Evolutionary conservation across 345 rosid genomes (phyloP).

Genomic region (Hibiscus trionum): DNA sequence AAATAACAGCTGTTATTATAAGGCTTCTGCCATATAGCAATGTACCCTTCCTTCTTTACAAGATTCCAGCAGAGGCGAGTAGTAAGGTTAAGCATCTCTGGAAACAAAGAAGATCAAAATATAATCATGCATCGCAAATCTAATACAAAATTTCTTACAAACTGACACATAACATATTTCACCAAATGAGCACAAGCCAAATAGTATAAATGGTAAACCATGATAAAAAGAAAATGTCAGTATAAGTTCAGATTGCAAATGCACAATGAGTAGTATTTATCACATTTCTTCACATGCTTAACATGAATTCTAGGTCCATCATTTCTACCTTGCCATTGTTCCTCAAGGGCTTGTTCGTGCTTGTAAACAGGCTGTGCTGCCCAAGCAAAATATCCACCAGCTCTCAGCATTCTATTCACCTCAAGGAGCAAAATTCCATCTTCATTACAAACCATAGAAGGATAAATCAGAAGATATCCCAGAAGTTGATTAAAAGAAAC

Average conservation of each 20-base stretch:
- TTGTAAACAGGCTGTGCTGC: slow-evolving; percentile 97
- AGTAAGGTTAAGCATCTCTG: slow-evolving; percentile 91
- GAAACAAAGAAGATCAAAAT: slow-evolving; percentile 14
- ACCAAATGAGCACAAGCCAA: not conserved
- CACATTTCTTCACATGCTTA: not conserved
- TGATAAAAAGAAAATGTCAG: not conserved
- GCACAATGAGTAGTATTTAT: slow-evolving; percentile 1
- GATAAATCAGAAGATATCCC: slow-evolving; percentile 17
- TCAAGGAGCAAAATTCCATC: slow-evolving; percentile 95
- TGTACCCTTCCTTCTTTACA: slow-evolving; percentile 88
- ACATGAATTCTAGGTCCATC: not conserved
- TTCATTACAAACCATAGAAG: slow-evolving; percentile 23
- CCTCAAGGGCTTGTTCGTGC: slow-evolving; percentile 67
- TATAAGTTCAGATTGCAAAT: not conserved
- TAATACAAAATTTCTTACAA: not conserved
- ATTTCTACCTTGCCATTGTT: slow-evolving; percentile 84
- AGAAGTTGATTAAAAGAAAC: not conserved
- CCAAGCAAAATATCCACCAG: slow-evolving; percentile 97
- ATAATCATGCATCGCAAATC: not conserved
- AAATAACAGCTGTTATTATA: slow-evolving; percentile 69
- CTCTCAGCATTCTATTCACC: slow-evolving; percentile 87
- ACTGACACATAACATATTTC: not conserved
- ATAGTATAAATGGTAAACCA: not conserved
- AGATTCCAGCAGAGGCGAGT: slow-evolving; percentile 88
- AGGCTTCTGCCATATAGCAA: slow-evolving; percentile 94